phyloP scores from a whole-genome alignment of 108 stramenopile species.

The Nitzschia palea region DNA sequence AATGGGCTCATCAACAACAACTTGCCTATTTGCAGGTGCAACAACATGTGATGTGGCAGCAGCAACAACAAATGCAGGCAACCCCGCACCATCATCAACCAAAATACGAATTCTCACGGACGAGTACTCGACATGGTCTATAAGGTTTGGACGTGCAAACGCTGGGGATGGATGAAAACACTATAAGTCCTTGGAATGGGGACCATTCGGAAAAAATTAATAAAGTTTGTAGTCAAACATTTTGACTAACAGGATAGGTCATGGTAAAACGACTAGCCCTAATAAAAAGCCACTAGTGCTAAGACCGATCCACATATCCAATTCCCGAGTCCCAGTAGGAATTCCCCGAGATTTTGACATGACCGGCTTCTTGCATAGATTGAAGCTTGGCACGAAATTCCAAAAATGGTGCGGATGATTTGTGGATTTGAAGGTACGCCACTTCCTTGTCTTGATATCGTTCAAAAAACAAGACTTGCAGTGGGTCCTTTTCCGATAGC shows the following conservation, averaged over 20 bases:
- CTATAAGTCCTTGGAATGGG: too few relatives aligned
- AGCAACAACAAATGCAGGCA: background rate
- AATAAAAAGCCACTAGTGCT: background rate
- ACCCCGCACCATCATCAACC: too few relatives aligned
- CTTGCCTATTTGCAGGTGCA: background rate
- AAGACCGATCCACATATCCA: slow-evolving; percentile 32
- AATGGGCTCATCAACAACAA: background rate
- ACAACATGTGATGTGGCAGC: background rate
- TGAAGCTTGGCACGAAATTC: slow-evolving; percentile 61
- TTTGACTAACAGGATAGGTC: background rate
- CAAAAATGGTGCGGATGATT: slow-evolving; percentile 46
- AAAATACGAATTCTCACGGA: too few relatives aligned
- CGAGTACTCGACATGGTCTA: background rate
- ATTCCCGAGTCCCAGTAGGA: slow-evolving; percentile 53
- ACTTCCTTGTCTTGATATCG: slow-evolving; percentile 69
- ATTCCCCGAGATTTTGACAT: slow-evolving; percentile 52
- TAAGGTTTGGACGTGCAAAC: background rate
- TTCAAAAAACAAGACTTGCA: slow-evolving; percentile 56
- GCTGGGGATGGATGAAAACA: too few relatives aligned
- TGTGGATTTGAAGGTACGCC: slow-evolving; percentile 57
- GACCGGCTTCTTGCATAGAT: slow-evolving; percentile 53
- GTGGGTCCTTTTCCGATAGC: slow-evolving; percentile 54
- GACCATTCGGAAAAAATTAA: background rate
- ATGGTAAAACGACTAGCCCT: background rate
- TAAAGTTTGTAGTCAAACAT: background rate